Evolutionary conservation across 768 basidiomycete genomes (phyloP), one percentile per base, ranked within the genome.

Genomic region (Pleurotus salmoneostramineus): DNA sequence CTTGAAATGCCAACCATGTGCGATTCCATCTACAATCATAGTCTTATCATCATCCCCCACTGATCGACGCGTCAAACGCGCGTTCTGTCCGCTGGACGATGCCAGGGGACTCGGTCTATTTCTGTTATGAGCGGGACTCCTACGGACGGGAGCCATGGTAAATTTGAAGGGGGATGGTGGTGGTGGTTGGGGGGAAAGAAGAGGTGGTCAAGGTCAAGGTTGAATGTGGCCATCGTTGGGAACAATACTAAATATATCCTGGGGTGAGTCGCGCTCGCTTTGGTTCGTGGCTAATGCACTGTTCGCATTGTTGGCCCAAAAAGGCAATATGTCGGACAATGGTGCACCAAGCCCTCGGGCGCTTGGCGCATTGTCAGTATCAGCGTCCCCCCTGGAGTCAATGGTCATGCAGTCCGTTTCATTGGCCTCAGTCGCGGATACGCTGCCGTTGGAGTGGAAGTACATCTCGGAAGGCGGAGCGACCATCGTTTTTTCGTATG

Each of bases 381-480:
- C 21, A 27, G 21, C 3, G 21, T 27, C 21, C 21, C 21, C 21
- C 21, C 21, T 27, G 21, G 21, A 27, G 21, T 27, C 21, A 27
- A 27, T 27, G 21, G 21, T 3, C 21, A 27, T 27, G 21, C 21
- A 27, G 21, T 27, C 21, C 21, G 21, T 27, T 27, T 27, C 21
- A 27, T 27, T 27, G 21, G 14, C 55, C 14, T 46, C 46, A 12
- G 37, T 76, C 31, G 60, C 65, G 1, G 69, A 75, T 32, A 80
- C 79, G 5, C 61, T 61, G 5, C 75, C 79, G 5, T 59, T 65
- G 27, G 74, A 91, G 69, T 98, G 95, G 95, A 72, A 68, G 61
- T 98, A 98, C 67, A 73, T 93, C 17, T 87, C 93, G 0, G 96
- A 98, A 74, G 96, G 96, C n/a, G 93, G 91, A 15, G 89, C 93